Base-by-base conservation (phyloP, 495 filamentous ascomycete genomes). In the Penicillium subrubescens region DNA sequence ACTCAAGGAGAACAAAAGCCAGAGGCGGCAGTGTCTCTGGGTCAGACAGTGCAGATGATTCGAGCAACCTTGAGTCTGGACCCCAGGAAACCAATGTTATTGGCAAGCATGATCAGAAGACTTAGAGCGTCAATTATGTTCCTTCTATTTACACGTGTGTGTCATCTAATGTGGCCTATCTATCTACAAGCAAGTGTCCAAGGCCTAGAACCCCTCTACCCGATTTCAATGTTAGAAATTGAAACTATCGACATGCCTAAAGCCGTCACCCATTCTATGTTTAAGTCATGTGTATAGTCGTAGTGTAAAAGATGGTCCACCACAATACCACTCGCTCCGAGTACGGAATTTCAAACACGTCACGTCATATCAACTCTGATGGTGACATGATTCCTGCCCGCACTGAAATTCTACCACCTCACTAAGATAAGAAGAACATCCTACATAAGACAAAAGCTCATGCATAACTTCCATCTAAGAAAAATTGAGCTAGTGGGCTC, bases 291-390 rank as follows among this genome's bases (percentile, higher is more conserved):
- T 25, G 11, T 50, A 23, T 27, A 11, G 3, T 12, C 8, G 1
- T 11, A 11, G 19, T 1, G 46, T 50, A 12, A 11, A 50, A 25
- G 4, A 44, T 19, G n/a, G n/a, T 8, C 2, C 17, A 17, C 41
- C 17, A 4, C 5, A 19, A 19, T 19, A 44, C 12, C 5, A 44
- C 41, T 44, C 6, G 41, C 41, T 44, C 41, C 15, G 5, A 44
- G 12, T 19, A 37, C 12, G 35, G 10, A 10, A 34, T 2, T n/a
- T 33, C 6, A 8, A 33, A 7, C 43, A 8, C 14, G 65, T 74
- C 69, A 73, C 73, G 73, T 66, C 67, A 74, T 74, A 54, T 31
- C 35, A 35, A 31, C 41, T 15, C 29, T 15, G 46, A 74, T 75
- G 71, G 58, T 74, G 68, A 67, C 52, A 76, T 65, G 11, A 44